phyloP scores from a whole-genome alignment of 345 rosid genomes.

The Brassica rapa region DNA sequence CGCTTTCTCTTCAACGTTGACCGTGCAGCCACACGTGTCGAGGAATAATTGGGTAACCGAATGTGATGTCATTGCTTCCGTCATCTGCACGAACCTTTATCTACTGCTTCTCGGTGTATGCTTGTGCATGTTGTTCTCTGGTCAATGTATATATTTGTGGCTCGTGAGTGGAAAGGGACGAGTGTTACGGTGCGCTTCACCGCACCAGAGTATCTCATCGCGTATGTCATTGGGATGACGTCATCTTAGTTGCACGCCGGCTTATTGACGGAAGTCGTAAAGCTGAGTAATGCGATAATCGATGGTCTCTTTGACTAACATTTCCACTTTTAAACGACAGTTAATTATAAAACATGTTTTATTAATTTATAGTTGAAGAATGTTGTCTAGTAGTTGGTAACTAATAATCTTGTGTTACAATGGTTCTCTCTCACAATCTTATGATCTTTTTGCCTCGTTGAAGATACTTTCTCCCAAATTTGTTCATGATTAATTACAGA shows the following conservation, averaged over 20 bases:
- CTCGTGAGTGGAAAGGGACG: background rate
- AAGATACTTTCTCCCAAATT: no score
- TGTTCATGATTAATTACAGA: no score
- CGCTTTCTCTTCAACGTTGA: slow-evolving; percentile 38
- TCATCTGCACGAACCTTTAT: slow-evolving; percentile 29
- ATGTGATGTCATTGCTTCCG: slow-evolving; percentile 45
- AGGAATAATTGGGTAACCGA: background rate
- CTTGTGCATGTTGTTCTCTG: slow-evolving; percentile 5
- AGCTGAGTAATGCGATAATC: slow-evolving; percentile 28
- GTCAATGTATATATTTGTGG: background rate
- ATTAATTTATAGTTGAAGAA: background rate
- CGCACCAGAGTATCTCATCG: slow-evolving; percentile 3
- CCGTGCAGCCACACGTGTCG: slow-evolving; percentile 36
- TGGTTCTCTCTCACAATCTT: background rate
- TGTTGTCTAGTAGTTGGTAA: background rate
- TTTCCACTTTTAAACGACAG: background rate
- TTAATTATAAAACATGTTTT: background rate
- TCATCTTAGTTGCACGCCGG: slow-evolving; percentile 18
- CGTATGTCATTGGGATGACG: background rate
- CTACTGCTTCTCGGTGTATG: slow-evolving; percentile 19
- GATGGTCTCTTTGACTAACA: background rate
- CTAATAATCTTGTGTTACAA: background rate
- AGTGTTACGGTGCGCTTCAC: slow-evolving; percentile 4
- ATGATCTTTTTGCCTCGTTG: no score
- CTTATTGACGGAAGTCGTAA: background rate